Percentiles rank a stretch among this genome's conserved stretches.
phyloP scores from a whole-genome alignment of 345 rosid species.

The Melaleuca alternifolia region DNA sequence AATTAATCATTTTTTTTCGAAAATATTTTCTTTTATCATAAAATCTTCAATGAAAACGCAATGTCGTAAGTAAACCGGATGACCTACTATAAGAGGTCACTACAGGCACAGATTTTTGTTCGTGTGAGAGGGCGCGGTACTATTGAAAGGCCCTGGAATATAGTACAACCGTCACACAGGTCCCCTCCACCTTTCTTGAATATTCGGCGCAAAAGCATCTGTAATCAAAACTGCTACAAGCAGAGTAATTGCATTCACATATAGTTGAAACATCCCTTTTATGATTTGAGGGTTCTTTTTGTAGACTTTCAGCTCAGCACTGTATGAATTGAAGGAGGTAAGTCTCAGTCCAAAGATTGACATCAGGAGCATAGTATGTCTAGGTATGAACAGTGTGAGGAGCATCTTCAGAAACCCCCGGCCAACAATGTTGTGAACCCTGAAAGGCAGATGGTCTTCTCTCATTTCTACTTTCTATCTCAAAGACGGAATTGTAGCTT shows the following conservation, averaged over 20 bases:
- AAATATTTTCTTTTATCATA: no score
- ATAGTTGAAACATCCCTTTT: not conserved
- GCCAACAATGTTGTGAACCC: not conserved
- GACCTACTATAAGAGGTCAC: not conserved
- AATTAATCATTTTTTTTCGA: no score
- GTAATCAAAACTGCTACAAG: not conserved
- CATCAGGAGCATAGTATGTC: not conserved
- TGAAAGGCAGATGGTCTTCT: not conserved
- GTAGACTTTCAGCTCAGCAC: not conserved
- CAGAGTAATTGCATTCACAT: not conserved
- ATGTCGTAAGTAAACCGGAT: not conserved
- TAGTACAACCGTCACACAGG: not conserved
- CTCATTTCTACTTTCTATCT: not conserved
- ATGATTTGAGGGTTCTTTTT: not conserved
- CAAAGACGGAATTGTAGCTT: not conserved
- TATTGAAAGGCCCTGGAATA: no score
- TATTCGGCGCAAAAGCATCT: not conserved
- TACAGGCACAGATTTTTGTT: no score
- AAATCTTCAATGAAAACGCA: no score
- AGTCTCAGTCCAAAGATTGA: not conserved
- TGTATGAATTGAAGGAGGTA: not conserved
- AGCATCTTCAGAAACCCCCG: not conserved
- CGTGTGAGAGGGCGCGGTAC: no score
- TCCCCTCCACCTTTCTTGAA: not conserved
- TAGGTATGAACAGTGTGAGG: not conserved